Evolutionary conservation across 176 grass and related monocot genomes (phyloP).

Genomic region (Sorghum bicolor): DNA sequence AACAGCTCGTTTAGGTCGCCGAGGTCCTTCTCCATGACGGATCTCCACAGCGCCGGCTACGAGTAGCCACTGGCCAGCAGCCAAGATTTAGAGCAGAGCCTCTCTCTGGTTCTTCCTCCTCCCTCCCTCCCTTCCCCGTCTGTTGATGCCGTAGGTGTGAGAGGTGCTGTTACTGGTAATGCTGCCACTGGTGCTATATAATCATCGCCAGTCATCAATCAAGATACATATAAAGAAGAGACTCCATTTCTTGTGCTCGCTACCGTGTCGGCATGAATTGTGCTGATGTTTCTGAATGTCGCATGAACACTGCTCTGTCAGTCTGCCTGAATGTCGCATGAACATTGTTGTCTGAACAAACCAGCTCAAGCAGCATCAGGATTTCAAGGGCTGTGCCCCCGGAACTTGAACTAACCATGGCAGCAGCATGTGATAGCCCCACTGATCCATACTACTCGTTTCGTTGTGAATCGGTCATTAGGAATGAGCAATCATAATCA

Average conservation of each 20-base stretch:
- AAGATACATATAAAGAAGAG: conserved; percentile 27
- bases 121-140: background rate
- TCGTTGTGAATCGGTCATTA: background rate
- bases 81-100: background rate
- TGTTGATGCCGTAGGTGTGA: conserved; percentile 22
- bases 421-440: background rate
- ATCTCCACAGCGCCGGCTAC: conserved; percentile 51
- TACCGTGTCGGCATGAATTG: background rate
- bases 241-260: background rate
- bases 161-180: conserved; percentile 12
- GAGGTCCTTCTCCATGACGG: conserved; percentile 69
- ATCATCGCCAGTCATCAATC: background rate
- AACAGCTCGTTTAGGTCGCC: conserved; percentile 42
- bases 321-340: background rate
- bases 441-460: too few relatives aligned
- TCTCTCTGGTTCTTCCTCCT: background rate
- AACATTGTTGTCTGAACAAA: background rate
- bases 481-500: background rate
- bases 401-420: background rate
- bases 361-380: too few relatives aligned
- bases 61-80: background rate
- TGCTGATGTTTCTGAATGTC: background rate
- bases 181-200: conserved; percentile 23
- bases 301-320: background rate
- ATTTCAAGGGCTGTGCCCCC: background rate